Evolutionary conservation across 2,329 filamentous ascomycete genomes (phyloP).

Genomic region (Fusarium sarcochroum): DNA sequence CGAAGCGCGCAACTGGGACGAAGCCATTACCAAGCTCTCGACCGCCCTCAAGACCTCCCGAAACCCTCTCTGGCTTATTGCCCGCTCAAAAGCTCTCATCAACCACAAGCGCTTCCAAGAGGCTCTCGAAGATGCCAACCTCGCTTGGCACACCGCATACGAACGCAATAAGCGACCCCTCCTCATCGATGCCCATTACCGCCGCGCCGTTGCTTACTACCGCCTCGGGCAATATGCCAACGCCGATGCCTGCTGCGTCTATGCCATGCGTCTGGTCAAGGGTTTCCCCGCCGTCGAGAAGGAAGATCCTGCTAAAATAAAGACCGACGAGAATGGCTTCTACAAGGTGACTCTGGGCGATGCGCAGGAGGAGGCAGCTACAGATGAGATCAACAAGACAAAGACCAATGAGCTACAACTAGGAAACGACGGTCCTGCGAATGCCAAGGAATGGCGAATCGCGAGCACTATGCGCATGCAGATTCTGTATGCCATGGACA

Average conservation of each 20-base stretch:
- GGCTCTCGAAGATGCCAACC: conserved; percentile 79
- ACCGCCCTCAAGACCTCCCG: conserved; percentile 74
- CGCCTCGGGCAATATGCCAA: conserved; percentile 80
- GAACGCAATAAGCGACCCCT: conserved; percentile 80
- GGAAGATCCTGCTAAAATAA: conserved; percentile 48
- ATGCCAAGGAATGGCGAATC: conserved; percentile 54
- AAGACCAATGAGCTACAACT: conserved; percentile 9
- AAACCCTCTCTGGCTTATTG: conserved; percentile 84
- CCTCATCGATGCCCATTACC: conserved; percentile 85
- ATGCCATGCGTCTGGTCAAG: conserved; percentile 61
- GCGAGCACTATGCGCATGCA: conserved; percentile 64
- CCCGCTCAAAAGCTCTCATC: conserved; percentile 84
- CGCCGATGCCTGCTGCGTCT: conserved; percentile 78
- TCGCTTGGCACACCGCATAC: conserved; percentile 72
- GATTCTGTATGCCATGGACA: conserved; percentile 61
- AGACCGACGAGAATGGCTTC: conserved; percentile 61
- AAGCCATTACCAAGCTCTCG: conserved; percentile 78
- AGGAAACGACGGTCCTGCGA: conserved; percentile 7
- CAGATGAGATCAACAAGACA: conserved; percentile 51
- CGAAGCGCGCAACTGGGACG: conserved; percentile 72
- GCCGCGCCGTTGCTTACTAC: conserved; percentile 81
- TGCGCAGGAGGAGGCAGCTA: conserved; percentile 48
- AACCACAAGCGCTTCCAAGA: conserved; percentile 71
- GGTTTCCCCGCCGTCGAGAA: conserved; percentile 51
- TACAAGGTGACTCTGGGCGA: conserved; percentile 59